Base-by-base conservation (phyloP, 108 stramenopile species). In the Bacterosira constricta region DNA sequence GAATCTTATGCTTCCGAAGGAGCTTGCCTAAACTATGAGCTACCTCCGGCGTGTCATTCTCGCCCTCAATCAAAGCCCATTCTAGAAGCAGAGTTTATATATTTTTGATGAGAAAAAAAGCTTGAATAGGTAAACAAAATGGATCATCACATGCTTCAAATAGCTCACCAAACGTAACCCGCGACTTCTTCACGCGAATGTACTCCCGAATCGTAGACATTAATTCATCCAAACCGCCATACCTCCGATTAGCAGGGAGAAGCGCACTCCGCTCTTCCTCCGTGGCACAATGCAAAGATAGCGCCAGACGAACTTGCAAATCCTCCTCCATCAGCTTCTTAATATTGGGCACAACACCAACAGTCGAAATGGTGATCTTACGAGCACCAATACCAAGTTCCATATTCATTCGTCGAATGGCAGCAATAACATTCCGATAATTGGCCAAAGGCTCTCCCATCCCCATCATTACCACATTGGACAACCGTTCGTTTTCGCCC, bases 391-490 rank as follows among this genome's bases (percentile, higher is more conserved):
- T 97, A 9, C 96, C 96, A 64, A 98, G 75, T 30, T 97, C 95
- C 7, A 60, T 29, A 69, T 88, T 95, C 66, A 99, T 96, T 5
- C 95, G 71, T 36, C 86, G 65, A 31, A 98, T 85, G 0, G 98
- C 96, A 20, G 59, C 72, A 52, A 94, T 73, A 7, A 99, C 98
- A 78, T 96, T 96, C 26, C 90, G 66, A 70, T 96, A 97, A 76
- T 98, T 99, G 17, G 92, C 93, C 66, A 98, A 63, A 13, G 98
- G 91, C 52, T 92, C 92, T 0, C 97, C 97, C 96, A 96, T 96
- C 0, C 97, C 97, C 98, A 98, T 98, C 62, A 98, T 92, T 9
- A 99, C 98, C 46, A 99, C 85, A 76, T 99, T 99, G 2, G 83
- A 85, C 13, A 99, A 59, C 10, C 98, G 81, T 35, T 93, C 90